These are phyloP conservation scores for Metrosideros polymorpha DNA, from an alignment of 441 rosid species.

Conservation along the genomic window DNA sequence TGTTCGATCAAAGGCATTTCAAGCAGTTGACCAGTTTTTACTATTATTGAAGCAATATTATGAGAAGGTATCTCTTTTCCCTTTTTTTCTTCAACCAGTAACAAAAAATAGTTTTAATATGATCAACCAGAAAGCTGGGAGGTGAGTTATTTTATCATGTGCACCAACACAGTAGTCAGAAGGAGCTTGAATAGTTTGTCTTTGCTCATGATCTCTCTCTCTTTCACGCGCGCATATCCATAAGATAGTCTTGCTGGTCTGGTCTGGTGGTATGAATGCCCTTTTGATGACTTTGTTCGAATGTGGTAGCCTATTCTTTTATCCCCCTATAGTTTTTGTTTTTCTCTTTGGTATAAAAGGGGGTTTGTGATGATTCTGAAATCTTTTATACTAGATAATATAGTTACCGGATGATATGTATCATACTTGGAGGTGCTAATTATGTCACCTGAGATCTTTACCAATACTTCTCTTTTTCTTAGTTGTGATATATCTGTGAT, in stretches of 20 bases:
- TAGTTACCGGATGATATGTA: background rate
- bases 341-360: background rate
- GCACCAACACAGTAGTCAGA: background rate
- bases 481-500: background rate
- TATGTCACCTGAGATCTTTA: background rate
- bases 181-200: background rate
- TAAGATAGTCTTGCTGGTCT: background rate
- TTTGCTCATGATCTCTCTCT: background rate
- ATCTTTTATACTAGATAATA: background rate
- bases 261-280: background rate
- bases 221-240: background rate
- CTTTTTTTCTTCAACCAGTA: background rate
- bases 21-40: slow-evolving; percentile 92
- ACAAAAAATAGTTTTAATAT: background rate
- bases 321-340: background rate
- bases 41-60: slow-evolving; percentile 78
- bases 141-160: background rate
- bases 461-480: background rate
- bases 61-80: slow-evolving; percentile 55
- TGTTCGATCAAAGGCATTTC: slow-evolving; percentile 90
- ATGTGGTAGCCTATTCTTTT: background rate
- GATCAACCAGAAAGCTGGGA: background rate
- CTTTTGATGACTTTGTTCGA: background rate
- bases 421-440: background rate
- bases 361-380: background rate